Evolutionary conservation across 1,284 basidiomycete genomes (phyloP).

Genomic region (Moniliophthora roreri): DNA sequence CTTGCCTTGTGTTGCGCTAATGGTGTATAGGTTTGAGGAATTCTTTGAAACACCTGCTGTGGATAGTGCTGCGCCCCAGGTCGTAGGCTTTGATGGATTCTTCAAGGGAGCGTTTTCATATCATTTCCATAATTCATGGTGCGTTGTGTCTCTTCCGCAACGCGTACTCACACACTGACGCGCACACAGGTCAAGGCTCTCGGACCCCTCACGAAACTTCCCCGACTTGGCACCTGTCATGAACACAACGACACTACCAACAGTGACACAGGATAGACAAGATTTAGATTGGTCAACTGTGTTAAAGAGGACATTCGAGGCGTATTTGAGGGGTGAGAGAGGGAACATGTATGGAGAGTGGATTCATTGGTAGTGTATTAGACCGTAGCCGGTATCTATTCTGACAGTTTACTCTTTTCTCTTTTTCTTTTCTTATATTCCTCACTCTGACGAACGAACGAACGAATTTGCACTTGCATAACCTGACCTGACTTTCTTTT

Average conservation of each 20-base stretch:
- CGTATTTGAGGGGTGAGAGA: constrained; percentile 66
- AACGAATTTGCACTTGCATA: too few relatives aligned
- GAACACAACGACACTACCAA: constrained; percentile 38
- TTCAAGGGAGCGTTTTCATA: constrained; percentile 82
- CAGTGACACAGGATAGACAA: constrained; percentile 40
- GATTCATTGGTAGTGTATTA: constrained; percentile 36
- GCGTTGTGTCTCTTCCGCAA: constrained; percentile 14
- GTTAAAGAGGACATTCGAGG: constrained; percentile 76
- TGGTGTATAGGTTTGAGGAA: constrained; percentile 51
- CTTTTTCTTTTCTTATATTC: too few relatives aligned
- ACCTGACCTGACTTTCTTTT: too few relatives aligned
- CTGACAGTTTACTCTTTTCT: too few relatives aligned
- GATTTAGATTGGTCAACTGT: constrained; percentile 78
- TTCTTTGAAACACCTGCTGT: constrained; percentile 73
- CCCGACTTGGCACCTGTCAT: constrained; percentile 69
- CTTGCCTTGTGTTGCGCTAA: not conserved
- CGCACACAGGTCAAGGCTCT: constrained; percentile 65
- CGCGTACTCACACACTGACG: not conserved
- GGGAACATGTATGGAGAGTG: constrained; percentile 81
- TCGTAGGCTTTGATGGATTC: constrained; percentile 74
- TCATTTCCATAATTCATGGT: constrained; percentile 82
- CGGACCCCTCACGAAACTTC: constrained; percentile 71
- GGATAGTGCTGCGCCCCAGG: constrained; percentile 63
- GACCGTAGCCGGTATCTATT: too few relatives aligned
- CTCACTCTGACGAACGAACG: too few relatives aligned